phyloP scores from a whole-genome alignment of 1,284 basidiomycete genomes.

The Vanrija humicola region DNA sequence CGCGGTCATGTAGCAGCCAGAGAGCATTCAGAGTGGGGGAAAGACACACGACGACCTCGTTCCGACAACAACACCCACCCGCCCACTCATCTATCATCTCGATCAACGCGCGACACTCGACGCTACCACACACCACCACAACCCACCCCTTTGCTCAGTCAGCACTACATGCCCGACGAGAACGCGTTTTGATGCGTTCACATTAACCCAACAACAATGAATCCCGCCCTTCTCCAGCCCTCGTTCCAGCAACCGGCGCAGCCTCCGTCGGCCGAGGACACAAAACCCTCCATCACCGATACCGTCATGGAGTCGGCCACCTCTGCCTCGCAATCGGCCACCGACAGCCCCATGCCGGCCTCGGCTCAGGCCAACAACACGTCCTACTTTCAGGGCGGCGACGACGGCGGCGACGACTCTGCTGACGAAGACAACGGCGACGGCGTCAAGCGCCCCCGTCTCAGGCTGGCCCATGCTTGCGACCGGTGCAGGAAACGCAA shows the following conservation, averaged over 20 bases:
- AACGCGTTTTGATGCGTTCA: neutral
- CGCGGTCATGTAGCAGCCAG: too few relatives aligned
- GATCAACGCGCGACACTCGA: too few relatives aligned
- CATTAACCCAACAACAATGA: constrained; percentile 9
- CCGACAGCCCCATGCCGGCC: neutral
- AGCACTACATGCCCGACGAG: too few relatives aligned
- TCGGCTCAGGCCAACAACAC: neutral
- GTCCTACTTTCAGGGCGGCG: neutral
- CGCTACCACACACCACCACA: too few relatives aligned
- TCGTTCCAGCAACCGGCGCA: neutral
- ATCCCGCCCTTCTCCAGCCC: constrained; percentile 16
- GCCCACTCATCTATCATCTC: too few relatives aligned
- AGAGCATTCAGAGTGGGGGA: too few relatives aligned
- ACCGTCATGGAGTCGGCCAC: neutral
- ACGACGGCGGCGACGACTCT: constrained; percentile 10
- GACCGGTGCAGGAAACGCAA: constrained; percentile 45
- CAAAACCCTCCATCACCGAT: constrained; percentile 2
- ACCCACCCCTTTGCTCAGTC: too few relatives aligned
- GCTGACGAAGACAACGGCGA: constrained; percentile 17
- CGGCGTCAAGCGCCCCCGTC: constrained; percentile 43
- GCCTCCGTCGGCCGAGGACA: constrained; percentile 4
- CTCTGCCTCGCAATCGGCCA: neutral
- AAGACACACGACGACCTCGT: too few relatives aligned
- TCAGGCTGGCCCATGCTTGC: constrained; percentile 45
- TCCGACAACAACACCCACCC: too few relatives aligned